phyloP scores from a whole-genome alignment of 495 filamentous ascomycete species.

The Bathelium albidoporum region DNA sequence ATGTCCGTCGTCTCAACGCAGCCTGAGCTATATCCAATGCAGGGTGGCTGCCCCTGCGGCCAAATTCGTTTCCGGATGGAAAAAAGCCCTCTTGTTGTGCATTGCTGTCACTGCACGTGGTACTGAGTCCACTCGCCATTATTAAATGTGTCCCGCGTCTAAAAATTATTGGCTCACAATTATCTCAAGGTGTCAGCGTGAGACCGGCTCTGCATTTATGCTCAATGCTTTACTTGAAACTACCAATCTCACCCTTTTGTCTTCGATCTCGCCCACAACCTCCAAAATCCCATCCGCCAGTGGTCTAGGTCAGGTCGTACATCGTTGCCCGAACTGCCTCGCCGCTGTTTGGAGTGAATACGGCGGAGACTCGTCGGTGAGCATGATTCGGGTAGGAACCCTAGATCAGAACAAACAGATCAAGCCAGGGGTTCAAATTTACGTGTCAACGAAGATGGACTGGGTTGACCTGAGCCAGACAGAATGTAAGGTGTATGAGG shows the following conservation, averaged over 20 bases:
- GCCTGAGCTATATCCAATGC: neutral
- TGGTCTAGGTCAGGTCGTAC: slow-evolving; percentile 13
- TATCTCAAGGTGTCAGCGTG: neutral
- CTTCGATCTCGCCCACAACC: neutral
- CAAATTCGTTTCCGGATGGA: slow-evolving; percentile 5
- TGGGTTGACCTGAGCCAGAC: slow-evolving; percentile 13
- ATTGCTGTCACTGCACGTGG: slow-evolving; percentile 4
- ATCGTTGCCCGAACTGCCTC: slow-evolving; percentile 17
- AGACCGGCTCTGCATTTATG: slow-evolving; percentile 13
- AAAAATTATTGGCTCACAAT: neutral
- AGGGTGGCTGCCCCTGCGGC: slow-evolving; percentile 8
- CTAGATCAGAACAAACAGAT: slow-evolving; percentile 12
- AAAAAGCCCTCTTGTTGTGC: neutral
- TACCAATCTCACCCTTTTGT: slow-evolving; percentile 3
- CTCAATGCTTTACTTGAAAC: slow-evolving; percentile 24
- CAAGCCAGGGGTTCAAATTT: slow-evolving; percentile 17
- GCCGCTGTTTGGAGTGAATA: slow-evolving; percentile 19
- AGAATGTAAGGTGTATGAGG: slow-evolving; percentile 6
- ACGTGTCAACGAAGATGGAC: slow-evolving; percentile 13
- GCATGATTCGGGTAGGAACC: slow-evolving; percentile 17
- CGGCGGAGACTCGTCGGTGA: neutral
- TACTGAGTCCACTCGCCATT: no score
- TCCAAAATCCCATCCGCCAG: slow-evolving; percentile 1
- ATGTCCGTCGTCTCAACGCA: neutral
- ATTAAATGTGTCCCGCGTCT: slow-evolving; percentile 25